Evolutionary conservation across 2,329 filamentous ascomycete genomes (phyloP), one percentile per base, ranked within the genome.

Genomic region (Sporothrix variecibatus): DNA sequence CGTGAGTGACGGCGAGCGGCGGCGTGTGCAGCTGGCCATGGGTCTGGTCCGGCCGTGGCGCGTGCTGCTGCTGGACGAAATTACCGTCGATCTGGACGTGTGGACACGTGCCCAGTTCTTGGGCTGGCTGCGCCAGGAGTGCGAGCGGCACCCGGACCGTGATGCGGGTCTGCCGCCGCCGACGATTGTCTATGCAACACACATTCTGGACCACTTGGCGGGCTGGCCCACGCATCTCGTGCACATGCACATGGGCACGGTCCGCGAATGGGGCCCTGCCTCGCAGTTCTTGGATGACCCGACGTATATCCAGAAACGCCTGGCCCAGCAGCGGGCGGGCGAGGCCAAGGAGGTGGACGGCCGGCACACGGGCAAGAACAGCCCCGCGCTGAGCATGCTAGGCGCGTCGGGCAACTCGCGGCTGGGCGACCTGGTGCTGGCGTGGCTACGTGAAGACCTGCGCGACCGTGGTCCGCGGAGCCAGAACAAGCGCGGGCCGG

Each of bases 161-260:
- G 72, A 20, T 4, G 23, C 43, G 17, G 72, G 67, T 26, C 56
- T 62, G 68, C 71, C 68, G 62, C 73, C 73, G 53, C 76, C 95
- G 81, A 98, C 96, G 4, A 93, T 99, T 78, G 94, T 99, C 40
- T 99, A 99, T 81, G 96, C 96, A 8, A 99, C 96, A 17, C 96
- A 99, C 83, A 98, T 99, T 77, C 84, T 99, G 78, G 96, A 99
- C 81, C 98, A 98, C 81, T 85, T 99, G 70, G 94, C 94, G 0
- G 91, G 92, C 26, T 99, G 96, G 96, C 96, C 96, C 7, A 97
- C 93, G 0, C 95, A 99, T 83, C 86, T 99, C 51, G 95, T 97
- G 69, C 95, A 98, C 82, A 98, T 99, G 95, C 92, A 94, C 80
- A 82, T 97, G 65, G 96, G 96, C 38, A 90, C 87, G 76, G 92